Evolutionary conservation across 371 early-diverging fungal species (phyloP).

Genomic region (Umbelopsis sp.): DNA sequence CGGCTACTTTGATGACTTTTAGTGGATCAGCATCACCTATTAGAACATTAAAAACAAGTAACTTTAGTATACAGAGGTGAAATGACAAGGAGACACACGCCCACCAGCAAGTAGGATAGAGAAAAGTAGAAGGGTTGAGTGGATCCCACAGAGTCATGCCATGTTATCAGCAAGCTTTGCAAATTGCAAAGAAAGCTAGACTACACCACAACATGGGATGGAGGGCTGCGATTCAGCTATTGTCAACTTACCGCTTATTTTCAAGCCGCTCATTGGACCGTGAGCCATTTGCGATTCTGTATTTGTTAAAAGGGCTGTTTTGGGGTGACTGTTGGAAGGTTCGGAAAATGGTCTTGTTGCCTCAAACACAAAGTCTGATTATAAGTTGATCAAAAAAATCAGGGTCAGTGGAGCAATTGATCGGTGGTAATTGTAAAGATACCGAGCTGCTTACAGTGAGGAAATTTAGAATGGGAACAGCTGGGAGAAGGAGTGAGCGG

Average conservation of each 20-base stretch:
- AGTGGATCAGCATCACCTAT: conserved; percentile 57
- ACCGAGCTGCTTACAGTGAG: neutral
- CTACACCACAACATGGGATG: neutral
- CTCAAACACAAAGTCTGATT: conserved; percentile 13
- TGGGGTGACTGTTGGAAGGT: conserved; percentile 18
- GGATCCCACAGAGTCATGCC: too few species aligned
- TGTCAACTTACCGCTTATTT: conserved; percentile 15
- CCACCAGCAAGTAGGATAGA: neutral
- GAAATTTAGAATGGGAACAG: neutral
- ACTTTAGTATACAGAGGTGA: neutral
- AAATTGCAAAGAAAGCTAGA: too few species aligned
- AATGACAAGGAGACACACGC: neutral
- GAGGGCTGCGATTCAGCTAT: neutral
- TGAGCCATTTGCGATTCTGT: conserved; percentile 17
- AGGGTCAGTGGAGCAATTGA: neutral
- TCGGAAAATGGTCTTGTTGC: conserved; percentile 6
- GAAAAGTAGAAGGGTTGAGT: neutral
- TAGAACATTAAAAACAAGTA: conserved; percentile 21
- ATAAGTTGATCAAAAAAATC: neutral
- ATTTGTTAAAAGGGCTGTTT: conserved; percentile 1
- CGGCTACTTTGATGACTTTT: conserved; percentile 54
- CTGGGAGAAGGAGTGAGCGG: conserved; percentile 11
- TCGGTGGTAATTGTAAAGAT: neutral
- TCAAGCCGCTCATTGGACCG: conserved; percentile 23
- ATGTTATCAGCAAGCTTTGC: too few species aligned